These are phyloP conservation scores for Lipomyces lipofer DNA, from an alignment of 805 yeast genomes.

Conservation along the genomic window DNA sequence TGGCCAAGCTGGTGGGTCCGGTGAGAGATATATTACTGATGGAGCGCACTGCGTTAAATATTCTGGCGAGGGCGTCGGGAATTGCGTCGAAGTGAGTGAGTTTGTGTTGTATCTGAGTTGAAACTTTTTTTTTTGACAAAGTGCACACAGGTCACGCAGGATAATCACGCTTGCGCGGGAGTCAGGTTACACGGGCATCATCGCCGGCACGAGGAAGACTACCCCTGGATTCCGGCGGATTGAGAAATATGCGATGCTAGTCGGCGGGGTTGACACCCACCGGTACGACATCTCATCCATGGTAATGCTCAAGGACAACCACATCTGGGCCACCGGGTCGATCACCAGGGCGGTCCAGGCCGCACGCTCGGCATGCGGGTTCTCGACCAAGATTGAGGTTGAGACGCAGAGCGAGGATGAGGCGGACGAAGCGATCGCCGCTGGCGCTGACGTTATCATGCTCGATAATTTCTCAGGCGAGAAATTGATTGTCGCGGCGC, in stretches of 20 bases:
- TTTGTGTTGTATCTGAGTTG: not conserved
- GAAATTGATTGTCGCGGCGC: slow-evolving; percentile 65
- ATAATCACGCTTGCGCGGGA: slow-evolving; percentile 63
- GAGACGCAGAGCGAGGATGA: slow-evolving; percentile 84
- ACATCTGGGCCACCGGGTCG: slow-evolving; percentile 89
- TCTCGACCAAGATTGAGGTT: slow-evolving; percentile 86
- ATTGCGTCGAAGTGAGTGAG: slow-evolving; percentile 64
- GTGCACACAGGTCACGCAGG: slow-evolving; percentile 44
- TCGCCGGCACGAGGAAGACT: slow-evolving; percentile 97
- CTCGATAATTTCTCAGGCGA: slow-evolving; percentile 80
- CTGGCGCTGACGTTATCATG: slow-evolving; percentile 97
- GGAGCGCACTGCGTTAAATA: slow-evolving; percentile 82
- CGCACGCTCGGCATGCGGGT: slow-evolving; percentile 83
- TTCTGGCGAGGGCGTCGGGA: slow-evolving; percentile 82
- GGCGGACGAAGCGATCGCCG: slow-evolving; percentile 87
- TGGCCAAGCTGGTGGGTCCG: slow-evolving; percentile 78
- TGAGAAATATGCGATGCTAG: slow-evolving; percentile 92
- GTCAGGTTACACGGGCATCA: slow-evolving; percentile 73
- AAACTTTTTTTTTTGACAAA: not conserved
- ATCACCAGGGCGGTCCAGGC: slow-evolving; percentile 76
- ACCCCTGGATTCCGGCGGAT: slow-evolving; percentile 89
- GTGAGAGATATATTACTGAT: slow-evolving; percentile 77
- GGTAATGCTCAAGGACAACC: slow-evolving; percentile 97
- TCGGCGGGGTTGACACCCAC: slow-evolving; percentile 93
- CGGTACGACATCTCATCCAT: slow-evolving; percentile 86